A percentile compares a stretch with the other conserved stretches of the same genome.
These are phyloP conservation scores for Melampsora occidentalis DNA, from an alignment of 1,284 basidiomycete genomes.

Conservation along the genomic window DNA sequence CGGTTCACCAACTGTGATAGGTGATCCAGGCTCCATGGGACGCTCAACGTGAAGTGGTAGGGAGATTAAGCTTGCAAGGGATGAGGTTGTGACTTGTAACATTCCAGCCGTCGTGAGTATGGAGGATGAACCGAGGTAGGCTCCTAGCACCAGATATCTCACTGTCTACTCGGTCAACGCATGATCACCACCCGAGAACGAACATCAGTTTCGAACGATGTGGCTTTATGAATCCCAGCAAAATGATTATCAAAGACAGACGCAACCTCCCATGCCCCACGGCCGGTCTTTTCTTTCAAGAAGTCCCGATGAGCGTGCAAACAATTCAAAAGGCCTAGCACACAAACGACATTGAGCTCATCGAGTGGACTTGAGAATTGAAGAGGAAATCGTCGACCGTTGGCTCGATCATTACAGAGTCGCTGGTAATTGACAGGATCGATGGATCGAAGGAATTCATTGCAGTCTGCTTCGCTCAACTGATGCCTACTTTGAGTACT, in stretches of 20 bases:
- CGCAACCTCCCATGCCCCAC: slow-evolving; percentile 40
- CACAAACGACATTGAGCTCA: slow-evolving; percentile 29
- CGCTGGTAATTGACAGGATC: neutral
- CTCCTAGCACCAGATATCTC: slow-evolving; percentile 27
- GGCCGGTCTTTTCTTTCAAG: slow-evolving; percentile 20
- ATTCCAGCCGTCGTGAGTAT: slow-evolving; percentile 28
- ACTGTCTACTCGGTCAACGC: slow-evolving; percentile 24
- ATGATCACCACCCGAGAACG: neutral
- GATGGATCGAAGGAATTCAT: neutral
- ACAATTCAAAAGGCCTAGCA: slow-evolving; percentile 24
- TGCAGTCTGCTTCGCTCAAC: slow-evolving; percentile 4
- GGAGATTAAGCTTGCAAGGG: slow-evolving; percentile 21
- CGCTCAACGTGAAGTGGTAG: slow-evolving; percentile 35
- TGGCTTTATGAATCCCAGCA: neutral
- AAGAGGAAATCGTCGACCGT: slow-evolving; percentile 23
- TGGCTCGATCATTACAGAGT: neutral
- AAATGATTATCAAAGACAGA: slow-evolving; percentile 1
- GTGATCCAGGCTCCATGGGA: slow-evolving; percentile 18
- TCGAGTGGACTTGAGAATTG: slow-evolving; percentile 38
- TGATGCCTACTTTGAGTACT: neutral
- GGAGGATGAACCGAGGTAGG: slow-evolving; percentile 18
- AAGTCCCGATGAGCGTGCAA: slow-evolving; percentile 25
- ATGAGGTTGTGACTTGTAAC: slow-evolving; percentile 28
- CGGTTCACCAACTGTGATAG: slow-evolving; percentile 27
- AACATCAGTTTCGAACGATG: neutral